Conservation (phyloP, 192 early-diverging fungal species). For the Coemansia sp. region DNA sequence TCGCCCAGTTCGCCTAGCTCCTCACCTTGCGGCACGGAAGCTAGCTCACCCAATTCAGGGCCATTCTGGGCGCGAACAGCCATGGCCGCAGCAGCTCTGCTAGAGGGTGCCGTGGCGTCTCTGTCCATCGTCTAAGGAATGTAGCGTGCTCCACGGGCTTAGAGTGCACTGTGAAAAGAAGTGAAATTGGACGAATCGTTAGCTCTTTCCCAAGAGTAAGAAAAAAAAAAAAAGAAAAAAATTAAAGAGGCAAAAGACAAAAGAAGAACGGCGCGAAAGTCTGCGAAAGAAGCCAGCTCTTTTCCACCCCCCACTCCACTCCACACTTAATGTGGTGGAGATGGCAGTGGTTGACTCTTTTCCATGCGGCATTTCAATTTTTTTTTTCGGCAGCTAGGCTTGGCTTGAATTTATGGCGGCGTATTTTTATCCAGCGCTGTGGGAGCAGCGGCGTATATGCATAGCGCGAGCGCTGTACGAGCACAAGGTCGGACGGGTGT, state of each 20-base stretch:
- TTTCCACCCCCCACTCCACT: neutral
- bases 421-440: conserved; percentile 64
- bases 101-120: neutral
- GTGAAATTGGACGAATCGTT: neutral
- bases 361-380: neutral
- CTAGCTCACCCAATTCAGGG: neutral
- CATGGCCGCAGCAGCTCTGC: neutral
- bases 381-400: neutral
- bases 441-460: conserved; percentile 77
- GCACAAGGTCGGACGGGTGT: conserved; percentile 56
- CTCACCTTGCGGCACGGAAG: neutral
- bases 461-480: conserved; percentile 57
- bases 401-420: conserved; percentile 16
- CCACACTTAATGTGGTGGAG: neutral
- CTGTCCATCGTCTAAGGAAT: neutral
- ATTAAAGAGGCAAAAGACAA: neutral
- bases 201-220: neutral
- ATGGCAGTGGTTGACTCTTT: neutral
- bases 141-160: neutral
- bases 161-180: neutral
- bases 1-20: conserved; percentile 5
- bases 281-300: neutral
- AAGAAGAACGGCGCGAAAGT: neutral
- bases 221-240: neutral
- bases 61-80: neutral